phyloP scores from a whole-genome alignment of 331 rosid genomes.

The Ulmus americana region DNA sequence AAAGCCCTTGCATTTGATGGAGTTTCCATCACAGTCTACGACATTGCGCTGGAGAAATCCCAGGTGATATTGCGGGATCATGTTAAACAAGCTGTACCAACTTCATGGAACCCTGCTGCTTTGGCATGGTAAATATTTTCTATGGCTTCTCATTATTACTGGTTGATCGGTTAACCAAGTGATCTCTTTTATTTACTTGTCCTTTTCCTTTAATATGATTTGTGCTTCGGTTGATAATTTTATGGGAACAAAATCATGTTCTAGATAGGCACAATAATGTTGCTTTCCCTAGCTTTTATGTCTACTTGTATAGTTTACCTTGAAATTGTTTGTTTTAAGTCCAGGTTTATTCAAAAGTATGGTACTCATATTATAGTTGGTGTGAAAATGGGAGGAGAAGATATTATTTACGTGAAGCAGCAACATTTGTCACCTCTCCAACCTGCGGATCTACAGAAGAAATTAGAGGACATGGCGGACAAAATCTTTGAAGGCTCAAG shows the following conservation, averaged over 20 bases:
- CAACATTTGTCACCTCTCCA: slow-evolving; percentile 55
- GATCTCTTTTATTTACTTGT: too few relatives aligned
- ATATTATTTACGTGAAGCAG: slow-evolving; percentile 62
- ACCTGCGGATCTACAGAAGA: slow-evolving; percentile 51
- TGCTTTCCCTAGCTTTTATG: too few relatives aligned
- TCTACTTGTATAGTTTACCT: too few relatives aligned
- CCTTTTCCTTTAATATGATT: not conserved
- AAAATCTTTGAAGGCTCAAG: slow-evolving; percentile 31
- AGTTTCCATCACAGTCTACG: slow-evolving; percentile 53
- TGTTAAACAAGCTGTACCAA: slow-evolving; percentile 68
- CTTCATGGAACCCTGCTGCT: slow-evolving; percentile 80
- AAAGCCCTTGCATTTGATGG: slow-evolving; percentile 75
- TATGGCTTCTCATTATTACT: not conserved
- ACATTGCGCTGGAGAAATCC: slow-evolving; percentile 59
- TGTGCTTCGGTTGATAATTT: not conserved
- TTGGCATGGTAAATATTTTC: slow-evolving; percentile 51
- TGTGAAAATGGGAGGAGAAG: slow-evolving; percentile 69
- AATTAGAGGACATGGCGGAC: slow-evolving; percentile 60
- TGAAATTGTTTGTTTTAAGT: not conserved
- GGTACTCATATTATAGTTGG: slow-evolving; percentile 73
- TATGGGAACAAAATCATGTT: too few relatives aligned
- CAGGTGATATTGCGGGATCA: slow-evolving; percentile 54
- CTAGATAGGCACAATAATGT: too few relatives aligned
- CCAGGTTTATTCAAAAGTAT: slow-evolving; percentile 56
- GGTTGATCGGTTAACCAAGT: not conserved